These are phyloP conservation scores for Neltuma alba DNA, from an alignment of 306 rosid species.

Conservation along the genomic window DNA sequence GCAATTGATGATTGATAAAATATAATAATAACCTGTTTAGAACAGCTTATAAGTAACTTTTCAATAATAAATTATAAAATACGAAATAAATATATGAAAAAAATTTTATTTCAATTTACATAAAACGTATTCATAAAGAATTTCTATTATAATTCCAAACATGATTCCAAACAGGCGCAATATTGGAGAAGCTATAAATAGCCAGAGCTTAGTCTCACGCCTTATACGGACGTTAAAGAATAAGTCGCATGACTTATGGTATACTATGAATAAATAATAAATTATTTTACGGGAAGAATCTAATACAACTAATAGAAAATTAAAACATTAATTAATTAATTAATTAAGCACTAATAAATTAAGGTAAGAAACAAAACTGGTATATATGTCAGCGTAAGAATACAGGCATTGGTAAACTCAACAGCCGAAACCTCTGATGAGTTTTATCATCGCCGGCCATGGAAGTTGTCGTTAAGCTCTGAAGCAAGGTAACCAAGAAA, in stretches of 20 bases:
- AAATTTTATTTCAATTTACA: too few relatives aligned
- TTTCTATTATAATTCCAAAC: too few relatives aligned
- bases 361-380: background rate
- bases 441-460: background rate
- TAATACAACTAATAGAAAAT: background rate
- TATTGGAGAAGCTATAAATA: too few relatives aligned
- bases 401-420: conserved; percentile 18
- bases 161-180: too few relatives aligned
- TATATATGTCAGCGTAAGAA: conserved; percentile 17
- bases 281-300: background rate
- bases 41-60: too few relatives aligned
- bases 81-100: too few relatives aligned
- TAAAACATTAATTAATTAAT: background rate
- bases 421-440: background rate
- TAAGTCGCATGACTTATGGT: too few relatives aligned
- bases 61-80: too few relatives aligned
- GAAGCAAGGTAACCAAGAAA: background rate
- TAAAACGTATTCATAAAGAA: too few relatives aligned
- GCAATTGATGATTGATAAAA: too few relatives aligned
- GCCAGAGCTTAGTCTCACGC: background rate
- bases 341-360: background rate
- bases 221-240: background rate
- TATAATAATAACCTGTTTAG: too few relatives aligned
- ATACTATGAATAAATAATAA: too few relatives aligned
- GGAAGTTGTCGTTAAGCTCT: background rate